Base-by-base conservation (phyloP, 768 basidiomycete species). In the Exsudoporus frostii region DNA sequence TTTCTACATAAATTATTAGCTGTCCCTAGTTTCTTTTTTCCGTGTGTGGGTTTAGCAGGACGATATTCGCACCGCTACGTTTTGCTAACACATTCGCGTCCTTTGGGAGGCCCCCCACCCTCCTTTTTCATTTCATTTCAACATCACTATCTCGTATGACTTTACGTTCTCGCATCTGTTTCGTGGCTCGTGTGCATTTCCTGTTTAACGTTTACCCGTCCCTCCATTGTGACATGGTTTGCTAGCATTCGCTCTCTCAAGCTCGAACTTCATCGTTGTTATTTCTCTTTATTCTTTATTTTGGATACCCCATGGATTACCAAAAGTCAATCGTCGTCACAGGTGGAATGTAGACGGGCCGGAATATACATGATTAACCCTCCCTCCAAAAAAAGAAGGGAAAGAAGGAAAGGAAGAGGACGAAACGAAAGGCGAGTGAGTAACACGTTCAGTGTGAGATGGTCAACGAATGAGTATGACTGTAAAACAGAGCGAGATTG, bases 1-100 rank as follows among this genome's bases (percentile, higher is more conserved):
- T 36, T 25, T 19, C 44, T 7, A 25, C 34, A 41, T 65, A 63
- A 60, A 52, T 68, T 66, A 65, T 68, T 11, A 32, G 36, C 40
- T 55, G 39, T 48, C 45, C 34, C 48, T 52, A 42, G 43, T 33
- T 38, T 58, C 30, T 13, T 24, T 42, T n/a, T 7, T 1, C 7
- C 13, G n/a, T 46, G 41, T n/a, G n/a, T 46, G 41, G 53, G 42
- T 41, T 52, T 51, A 51, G 51, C 54, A 48, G 45, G 55, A 43
- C 36, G 44, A 40, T 29, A 15, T 25, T 32, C 34, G 48, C 29
- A 45, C 34, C 33, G 34, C 41, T 54, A 47, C 34, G 33, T 25
- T n/a, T n/a, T 47, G 51, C 34, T 50, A 41, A 44, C 30, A 38
- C 34, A n/a, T n/a, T 47, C 39, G 20, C 38, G 30, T 32, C 32